Evolutionary conservation across 2,329 filamentous ascomycete species (phyloP).

Genomic region (Atkinsonella texensis): DNA sequence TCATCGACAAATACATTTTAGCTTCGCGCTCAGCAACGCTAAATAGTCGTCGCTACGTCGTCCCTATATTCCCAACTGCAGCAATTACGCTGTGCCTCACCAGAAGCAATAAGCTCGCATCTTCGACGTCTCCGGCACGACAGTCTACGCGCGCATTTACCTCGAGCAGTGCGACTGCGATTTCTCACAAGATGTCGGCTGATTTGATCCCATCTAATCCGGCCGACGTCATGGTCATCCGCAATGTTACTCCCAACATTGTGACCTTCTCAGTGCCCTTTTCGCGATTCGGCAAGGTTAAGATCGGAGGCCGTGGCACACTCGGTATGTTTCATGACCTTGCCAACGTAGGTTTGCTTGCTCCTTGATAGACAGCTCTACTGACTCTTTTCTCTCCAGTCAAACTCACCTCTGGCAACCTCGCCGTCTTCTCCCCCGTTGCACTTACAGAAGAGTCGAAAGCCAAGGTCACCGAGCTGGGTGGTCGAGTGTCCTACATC

Average conservation of each 20-base stretch:
- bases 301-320: constrained; percentile 78
- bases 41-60: not conserved
- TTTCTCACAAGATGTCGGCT: constrained; percentile 38
- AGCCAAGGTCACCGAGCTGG: constrained; percentile 49
- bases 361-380: not conserved
- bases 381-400: constrained; percentile 34
- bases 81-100: too few relatives aligned
- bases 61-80: not conserved
- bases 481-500: constrained; percentile 68
- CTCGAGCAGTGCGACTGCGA: constrained; percentile 6
- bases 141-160: constrained; percentile 4
- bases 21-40: not conserved
- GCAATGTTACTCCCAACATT: constrained; percentile 67
- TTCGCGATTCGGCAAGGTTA: constrained; percentile 62
- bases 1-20: constrained; percentile 3
- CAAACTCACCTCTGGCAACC: constrained; percentile 60
- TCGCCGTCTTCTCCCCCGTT: constrained; percentile 88
- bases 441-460: constrained; percentile 67
- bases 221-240: constrained; percentile 78
- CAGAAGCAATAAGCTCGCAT: too few relatives aligned
- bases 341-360: not conserved
- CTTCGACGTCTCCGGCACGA: not conserved
- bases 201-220: constrained; percentile 61
- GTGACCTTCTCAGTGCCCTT: constrained; percentile 78
- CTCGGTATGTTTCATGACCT: constrained; percentile 44